phyloP scores from a whole-genome alignment of 345 rosid genomes.

The Arabidopsis arenosa region DNA sequence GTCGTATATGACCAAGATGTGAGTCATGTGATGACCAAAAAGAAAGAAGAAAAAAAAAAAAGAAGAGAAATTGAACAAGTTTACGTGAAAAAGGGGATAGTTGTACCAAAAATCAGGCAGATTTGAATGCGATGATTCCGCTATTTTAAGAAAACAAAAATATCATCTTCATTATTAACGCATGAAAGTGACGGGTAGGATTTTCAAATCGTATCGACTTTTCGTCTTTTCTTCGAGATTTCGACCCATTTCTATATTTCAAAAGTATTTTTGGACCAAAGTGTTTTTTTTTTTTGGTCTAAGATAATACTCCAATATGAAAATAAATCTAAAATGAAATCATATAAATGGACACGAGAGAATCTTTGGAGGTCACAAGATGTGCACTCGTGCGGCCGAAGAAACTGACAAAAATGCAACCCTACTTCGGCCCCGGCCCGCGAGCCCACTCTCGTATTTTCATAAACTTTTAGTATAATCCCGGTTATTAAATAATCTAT shows the following conservation, averaged over 20 bases:
- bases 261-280: constrained; percentile 13
- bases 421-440: constrained; percentile 1
- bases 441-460: constrained; percentile 23
- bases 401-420: constrained; percentile 36
- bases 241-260: constrained; percentile 1
- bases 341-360: not conserved
- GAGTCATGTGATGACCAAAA: not conserved
- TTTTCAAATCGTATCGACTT: constrained; percentile 28
- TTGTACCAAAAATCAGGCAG: constrained; percentile 37
- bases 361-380: constrained; percentile 37
- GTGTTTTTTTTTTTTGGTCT: not conserved
- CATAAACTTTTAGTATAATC: not conserved
- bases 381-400: constrained; percentile 45
- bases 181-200: constrained; percentile 37
- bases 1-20: constrained; percentile 7
- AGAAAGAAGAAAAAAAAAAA: not conserved
- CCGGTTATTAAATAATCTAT: not conserved
- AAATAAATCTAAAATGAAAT: not conserved
- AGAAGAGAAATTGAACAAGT: not conserved
- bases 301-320: not conserved
- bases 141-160: constrained; percentile 7
- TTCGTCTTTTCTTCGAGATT: constrained; percentile 29
- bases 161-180: constrained; percentile 27
- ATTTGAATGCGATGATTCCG: constrained; percentile 48
- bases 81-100: constrained; percentile 28